phyloP scores from a whole-genome alignment of 345 rosid genomes.

The Theobroma cacao region DNA sequence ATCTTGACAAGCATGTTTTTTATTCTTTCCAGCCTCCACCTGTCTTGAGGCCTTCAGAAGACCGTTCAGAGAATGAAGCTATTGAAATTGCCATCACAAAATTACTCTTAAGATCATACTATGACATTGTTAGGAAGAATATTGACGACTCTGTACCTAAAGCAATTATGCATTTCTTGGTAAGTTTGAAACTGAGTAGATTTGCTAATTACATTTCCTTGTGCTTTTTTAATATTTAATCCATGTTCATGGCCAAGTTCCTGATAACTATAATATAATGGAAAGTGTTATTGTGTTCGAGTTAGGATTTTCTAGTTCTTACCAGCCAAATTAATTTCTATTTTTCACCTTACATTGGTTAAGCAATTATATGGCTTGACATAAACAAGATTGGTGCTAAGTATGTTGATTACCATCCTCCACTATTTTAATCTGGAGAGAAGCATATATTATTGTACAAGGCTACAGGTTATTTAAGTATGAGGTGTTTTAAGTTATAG shows the following conservation, averaged over 20 bases:
- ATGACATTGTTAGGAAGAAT: conserved; percentile 93
- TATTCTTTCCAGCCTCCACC: conserved; percentile 71
- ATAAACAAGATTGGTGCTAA: background rate
- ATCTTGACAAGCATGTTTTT: conserved; percentile 24
- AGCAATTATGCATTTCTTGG: conserved; percentile 99
- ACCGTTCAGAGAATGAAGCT: conserved; percentile 81
- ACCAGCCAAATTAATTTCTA: background rate
- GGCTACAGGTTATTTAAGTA: background rate
- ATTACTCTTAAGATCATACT: conserved; percentile 82
- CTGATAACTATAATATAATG: background rate
- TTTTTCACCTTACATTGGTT: background rate
- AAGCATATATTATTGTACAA: background rate
- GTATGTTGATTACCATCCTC: background rate
- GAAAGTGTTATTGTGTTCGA: background rate
- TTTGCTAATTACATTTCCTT: conserved; percentile 1
- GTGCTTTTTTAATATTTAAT: background rate
- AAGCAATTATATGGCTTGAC: background rate
- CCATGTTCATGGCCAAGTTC: background rate
- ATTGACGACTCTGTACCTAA: conserved; percentile 85
- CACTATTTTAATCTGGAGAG: background rate
- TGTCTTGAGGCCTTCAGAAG: conserved; percentile 77
- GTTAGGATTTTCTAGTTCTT: background rate
- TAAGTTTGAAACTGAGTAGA: conserved; percentile 21
- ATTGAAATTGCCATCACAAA: conserved; percentile 77
- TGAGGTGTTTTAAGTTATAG: background rate